Percentiles rank a stretch among this genome's conserved stretches.
Conservation (phyloP, 2,329 filamentous ascomycete species). For the Zelopaecilomyces penicillatus region DNA sequence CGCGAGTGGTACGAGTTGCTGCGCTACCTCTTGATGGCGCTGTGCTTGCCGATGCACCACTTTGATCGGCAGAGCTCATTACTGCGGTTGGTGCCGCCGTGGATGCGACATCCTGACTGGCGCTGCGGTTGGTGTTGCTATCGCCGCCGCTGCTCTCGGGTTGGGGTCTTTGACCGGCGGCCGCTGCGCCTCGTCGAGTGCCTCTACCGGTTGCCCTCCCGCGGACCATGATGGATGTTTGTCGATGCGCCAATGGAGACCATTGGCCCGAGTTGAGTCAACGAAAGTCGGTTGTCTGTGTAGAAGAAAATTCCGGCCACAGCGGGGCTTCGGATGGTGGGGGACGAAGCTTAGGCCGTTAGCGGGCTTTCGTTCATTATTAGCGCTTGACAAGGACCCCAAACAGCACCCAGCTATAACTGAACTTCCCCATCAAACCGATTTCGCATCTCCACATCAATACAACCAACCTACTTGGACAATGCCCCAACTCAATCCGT, state of each 20-base stretch:
- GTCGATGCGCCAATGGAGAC: slow-evolving; percentile 1
- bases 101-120: slow-evolving; percentile 10
- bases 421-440: no score
- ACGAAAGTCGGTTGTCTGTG: neutral
- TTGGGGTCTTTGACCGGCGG: slow-evolving; percentile 17
- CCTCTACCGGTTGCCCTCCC: slow-evolving; percentile 24
- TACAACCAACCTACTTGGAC: no score
- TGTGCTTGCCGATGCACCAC: slow-evolving; percentile 8
- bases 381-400: no score
- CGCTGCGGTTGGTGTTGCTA: slow-evolving; percentile 1
- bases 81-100: slow-evolving; percentile 8
- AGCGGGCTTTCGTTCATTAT: no score
- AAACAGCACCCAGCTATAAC: no score
- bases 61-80: neutral
- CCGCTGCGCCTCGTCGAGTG: slow-evolving; percentile 21
- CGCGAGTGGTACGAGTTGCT: slow-evolving; percentile 22
- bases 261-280: slow-evolving; percentile 1
- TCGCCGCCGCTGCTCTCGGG: slow-evolving; percentile 13
- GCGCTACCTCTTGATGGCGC: slow-evolving; percentile 12
- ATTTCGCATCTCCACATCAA: no score
- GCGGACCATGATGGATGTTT: slow-evolving; percentile 21
- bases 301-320: slow-evolving; percentile 16
- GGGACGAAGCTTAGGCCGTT: slow-evolving; percentile 13
- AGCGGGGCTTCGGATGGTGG: slow-evolving; percentile 23
- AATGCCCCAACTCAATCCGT: no score